Evolutionary conservation across 1,284 basidiomycete species (phyloP).

Genomic region (Abortiporus biennis): DNA sequence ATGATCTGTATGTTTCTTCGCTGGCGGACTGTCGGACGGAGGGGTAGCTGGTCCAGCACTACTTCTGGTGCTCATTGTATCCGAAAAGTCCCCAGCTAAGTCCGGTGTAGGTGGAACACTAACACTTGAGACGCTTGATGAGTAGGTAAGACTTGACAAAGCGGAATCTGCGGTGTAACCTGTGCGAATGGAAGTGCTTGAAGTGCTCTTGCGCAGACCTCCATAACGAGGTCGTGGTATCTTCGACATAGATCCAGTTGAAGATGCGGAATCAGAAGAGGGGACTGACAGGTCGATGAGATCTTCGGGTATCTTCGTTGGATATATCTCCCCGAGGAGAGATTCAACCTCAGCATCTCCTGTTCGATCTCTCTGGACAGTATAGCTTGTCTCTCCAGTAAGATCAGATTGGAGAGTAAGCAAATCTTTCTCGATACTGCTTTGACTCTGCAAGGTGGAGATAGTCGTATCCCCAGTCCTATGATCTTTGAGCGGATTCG

Average conservation of each 20-base stretch:
- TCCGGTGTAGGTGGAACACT: conserved; percentile 49
- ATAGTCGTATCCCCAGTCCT: conserved; percentile 10
- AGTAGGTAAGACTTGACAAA: too few species aligned
- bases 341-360: conserved; percentile 19
- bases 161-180: conserved; percentile 18
- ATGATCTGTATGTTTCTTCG: neutral
- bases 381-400: conserved; percentile 8
- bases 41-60: conserved; percentile 55
- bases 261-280: neutral
- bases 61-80: conserved; percentile 39
- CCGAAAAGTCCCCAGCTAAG: conserved; percentile 55
- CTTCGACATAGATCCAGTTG: conserved; percentile 15
- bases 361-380: conserved; percentile 9
- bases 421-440: neutral
- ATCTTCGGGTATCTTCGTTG: conserved; percentile 13
- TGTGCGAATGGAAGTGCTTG: conserved; percentile 16
- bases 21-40: conserved; percentile 30
- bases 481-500: conserved; percentile 4
- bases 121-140: too few species aligned
- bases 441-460: neutral
- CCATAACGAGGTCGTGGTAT: conserved; percentile 12
- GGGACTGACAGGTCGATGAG: conserved; percentile 21
- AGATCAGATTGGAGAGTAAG: conserved; percentile 4
- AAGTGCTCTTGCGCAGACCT: conserved; percentile 7
- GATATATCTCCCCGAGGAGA: conserved; percentile 17